Conservation (phyloP, 805 yeast species). For the Ogataea henricii region DNA sequence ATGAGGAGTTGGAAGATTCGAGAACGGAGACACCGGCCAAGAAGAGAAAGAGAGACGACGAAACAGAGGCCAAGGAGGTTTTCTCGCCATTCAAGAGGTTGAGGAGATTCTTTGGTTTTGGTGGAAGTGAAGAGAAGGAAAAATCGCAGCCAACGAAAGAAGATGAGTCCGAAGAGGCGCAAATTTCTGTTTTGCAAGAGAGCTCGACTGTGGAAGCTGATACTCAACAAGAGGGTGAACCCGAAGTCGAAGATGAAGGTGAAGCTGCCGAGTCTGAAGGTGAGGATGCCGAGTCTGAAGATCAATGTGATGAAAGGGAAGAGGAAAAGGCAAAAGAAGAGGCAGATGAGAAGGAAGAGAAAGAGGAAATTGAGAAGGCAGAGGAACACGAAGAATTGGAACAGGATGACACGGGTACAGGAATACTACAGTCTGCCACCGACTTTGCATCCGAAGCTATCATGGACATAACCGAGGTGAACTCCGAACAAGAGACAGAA, state of each 20-base stretch:
- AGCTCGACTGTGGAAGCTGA: too few relatives aligned
- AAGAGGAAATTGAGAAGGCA: not conserved
- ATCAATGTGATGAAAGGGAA: not conserved
- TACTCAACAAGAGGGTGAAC: not conserved
- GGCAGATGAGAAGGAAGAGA: not conserved
- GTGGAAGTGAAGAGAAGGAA: not conserved
- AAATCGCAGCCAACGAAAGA: too few relatives aligned
- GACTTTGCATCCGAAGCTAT: slow-evolving; percentile 17
- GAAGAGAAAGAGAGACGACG: slow-evolving; percentile 3
- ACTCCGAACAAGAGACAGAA: not conserved
- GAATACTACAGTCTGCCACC: slow-evolving; percentile 4
- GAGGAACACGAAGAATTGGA: slow-evolving; percentile 1
- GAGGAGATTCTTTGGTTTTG: slow-evolving; percentile 4
- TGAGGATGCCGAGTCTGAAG: not conserved
- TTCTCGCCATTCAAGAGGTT: slow-evolving; percentile 2
- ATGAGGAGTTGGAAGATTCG: too few relatives aligned
- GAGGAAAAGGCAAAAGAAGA: not conserved
- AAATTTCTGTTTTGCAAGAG: too few relatives aligned
- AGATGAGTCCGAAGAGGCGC: too few relatives aligned
- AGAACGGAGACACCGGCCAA: not conserved
- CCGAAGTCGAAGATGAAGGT: not conserved
- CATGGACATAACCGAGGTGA: slow-evolving; percentile 17
- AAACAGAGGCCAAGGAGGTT: not conserved
- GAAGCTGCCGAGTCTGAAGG: not conserved
- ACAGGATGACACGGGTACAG: not conserved